Percentiles rank a stretch among this genome's conserved stretches.
phyloP scores from a whole-genome alignment of 768 basidiomycete genomes.

The Russula earlei region DNA sequence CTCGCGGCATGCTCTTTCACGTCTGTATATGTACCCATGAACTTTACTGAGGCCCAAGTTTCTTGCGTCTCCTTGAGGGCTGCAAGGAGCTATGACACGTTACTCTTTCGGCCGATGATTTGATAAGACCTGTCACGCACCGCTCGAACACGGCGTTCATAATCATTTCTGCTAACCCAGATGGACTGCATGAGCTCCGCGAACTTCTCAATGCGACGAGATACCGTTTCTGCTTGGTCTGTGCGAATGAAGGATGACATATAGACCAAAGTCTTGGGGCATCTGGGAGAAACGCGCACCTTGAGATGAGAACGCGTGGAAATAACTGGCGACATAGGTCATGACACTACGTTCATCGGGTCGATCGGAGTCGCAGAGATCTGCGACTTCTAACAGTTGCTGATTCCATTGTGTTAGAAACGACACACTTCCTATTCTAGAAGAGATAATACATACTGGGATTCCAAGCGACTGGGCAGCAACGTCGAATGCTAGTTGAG shows the following conservation, averaged over 20 bases:
- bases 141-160: constrained; percentile 73
- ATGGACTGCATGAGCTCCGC: constrained; percentile 92
- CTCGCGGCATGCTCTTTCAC: constrained; percentile 66
- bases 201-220: constrained; percentile 90
- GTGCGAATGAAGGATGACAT: background rate
- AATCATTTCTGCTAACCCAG: constrained; percentile 83
- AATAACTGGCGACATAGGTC: constrained; percentile 96
- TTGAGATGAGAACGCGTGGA: constrained; percentile 97
- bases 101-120: background rate
- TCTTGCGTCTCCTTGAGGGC: constrained; percentile 58
- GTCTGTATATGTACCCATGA: constrained; percentile 69
- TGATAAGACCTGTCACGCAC: constrained; percentile 32
- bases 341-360: constrained; percentile 97
- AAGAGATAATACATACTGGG: constrained; percentile 44
- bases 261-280: background rate
- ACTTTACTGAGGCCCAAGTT: constrained; percentile 57
- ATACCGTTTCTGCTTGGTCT: constrained; percentile 95
- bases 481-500: constrained; percentile 75
- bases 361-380: constrained; percentile 76
- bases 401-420: constrained; percentile 26
- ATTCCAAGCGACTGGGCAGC: constrained; percentile 86
- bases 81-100: constrained; percentile 43
- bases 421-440: background rate
- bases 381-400: constrained; percentile 95
- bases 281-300: constrained; percentile 39